Percentiles rank a stretch among this genome's conserved stretches.
Evolutionary conservation across 2,329 filamentous ascomycete genomes (phyloP).

Genomic region (Teratosphaeria nubilosa): DNA sequence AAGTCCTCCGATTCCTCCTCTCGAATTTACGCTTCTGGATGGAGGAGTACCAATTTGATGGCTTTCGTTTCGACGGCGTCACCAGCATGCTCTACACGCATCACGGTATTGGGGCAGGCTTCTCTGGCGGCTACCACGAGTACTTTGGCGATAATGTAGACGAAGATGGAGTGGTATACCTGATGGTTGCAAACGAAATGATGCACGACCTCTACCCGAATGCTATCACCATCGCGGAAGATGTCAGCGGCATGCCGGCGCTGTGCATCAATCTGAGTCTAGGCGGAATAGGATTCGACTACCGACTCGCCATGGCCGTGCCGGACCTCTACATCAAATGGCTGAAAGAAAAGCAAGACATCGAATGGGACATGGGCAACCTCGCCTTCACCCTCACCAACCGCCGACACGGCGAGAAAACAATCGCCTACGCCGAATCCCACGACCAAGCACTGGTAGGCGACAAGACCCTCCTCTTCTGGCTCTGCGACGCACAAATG

Average conservation of each 20-base stretch:
- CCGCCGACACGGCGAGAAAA: constrained; percentile 90
- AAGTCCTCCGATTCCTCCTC: constrained; percentile 88
- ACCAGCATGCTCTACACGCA: constrained; percentile 97
- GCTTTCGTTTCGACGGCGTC: constrained; percentile 95
- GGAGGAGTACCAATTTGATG: constrained; percentile 95
- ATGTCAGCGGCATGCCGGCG: constrained; percentile 98
- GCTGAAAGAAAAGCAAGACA: constrained; percentile 82
- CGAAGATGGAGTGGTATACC: constrained; percentile 85
- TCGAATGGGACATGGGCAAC: constrained; percentile 81
- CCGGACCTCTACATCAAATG: constrained; percentile 99
- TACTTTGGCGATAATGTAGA: constrained; percentile 88
- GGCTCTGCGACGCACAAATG: constrained; percentile 92
- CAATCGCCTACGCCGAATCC: constrained; percentile 92
- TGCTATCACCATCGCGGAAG: constrained; percentile 85
- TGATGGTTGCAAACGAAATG: constrained; percentile 95
- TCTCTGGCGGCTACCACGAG: constrained; percentile 95
- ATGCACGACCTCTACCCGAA: constrained; percentile 82
- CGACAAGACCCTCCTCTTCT: constrained; percentile 96
- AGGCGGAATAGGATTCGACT: constrained; percentile 93
- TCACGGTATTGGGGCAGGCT: constrained; percentile 96
- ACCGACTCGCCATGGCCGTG: constrained; percentile 92
- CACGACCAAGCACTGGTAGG: constrained; percentile 98
- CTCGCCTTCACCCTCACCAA: constrained; percentile 86
- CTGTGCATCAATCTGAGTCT: constrained; percentile 76
- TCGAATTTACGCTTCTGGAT: constrained; percentile 98